Evolutionary conservation across 768 basidiomycete genomes (phyloP).

Genomic region (Kwoniella europaea): DNA sequence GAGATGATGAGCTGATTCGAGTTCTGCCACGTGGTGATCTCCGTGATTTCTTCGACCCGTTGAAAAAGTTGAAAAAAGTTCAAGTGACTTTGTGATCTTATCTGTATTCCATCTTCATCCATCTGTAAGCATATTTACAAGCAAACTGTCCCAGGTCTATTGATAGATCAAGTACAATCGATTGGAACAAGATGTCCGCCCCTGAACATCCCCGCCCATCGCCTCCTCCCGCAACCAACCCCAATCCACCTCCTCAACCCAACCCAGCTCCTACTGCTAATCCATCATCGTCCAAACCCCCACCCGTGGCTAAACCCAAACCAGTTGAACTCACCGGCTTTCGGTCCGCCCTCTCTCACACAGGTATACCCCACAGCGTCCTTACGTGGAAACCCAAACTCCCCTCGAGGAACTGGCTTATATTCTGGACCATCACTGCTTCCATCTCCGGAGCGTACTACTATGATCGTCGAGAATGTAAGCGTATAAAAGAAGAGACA

Average conservation of each 20-base stretch:
- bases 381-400: slow-evolving; percentile 81
- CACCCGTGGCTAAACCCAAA: slow-evolving; percentile 12
- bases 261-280: slow-evolving; percentile 18
- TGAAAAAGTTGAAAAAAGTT: too few relatives aligned
- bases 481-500: slow-evolving; percentile 75
- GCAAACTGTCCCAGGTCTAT: not conserved
- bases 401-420: slow-evolving; percentile 91
- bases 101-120: not conserved
- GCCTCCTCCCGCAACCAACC: slow-evolving; percentile 6
- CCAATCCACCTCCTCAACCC: slow-evolving; percentile 11
- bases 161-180: not conserved
- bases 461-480: slow-evolving; percentile 82
- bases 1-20: too few relatives aligned
- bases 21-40: too few relatives aligned
- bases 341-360: slow-evolving; percentile 57
- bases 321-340: slow-evolving; percentile 45
- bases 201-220: slow-evolving; percentile 10
- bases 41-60: too few relatives aligned
- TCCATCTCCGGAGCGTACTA: slow-evolving; percentile 71
- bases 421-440: slow-evolving; percentile 88
- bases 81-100: too few relatives aligned
- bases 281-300: slow-evolving; percentile 7
- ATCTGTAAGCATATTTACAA: not conserved
- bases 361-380: slow-evolving; percentile 72
- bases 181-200: slow-evolving; percentile 10